phyloP scores from a whole-genome alignment of 495 filamentous ascomycete genomes.

The Hypoxylon cercidicola region DNA sequence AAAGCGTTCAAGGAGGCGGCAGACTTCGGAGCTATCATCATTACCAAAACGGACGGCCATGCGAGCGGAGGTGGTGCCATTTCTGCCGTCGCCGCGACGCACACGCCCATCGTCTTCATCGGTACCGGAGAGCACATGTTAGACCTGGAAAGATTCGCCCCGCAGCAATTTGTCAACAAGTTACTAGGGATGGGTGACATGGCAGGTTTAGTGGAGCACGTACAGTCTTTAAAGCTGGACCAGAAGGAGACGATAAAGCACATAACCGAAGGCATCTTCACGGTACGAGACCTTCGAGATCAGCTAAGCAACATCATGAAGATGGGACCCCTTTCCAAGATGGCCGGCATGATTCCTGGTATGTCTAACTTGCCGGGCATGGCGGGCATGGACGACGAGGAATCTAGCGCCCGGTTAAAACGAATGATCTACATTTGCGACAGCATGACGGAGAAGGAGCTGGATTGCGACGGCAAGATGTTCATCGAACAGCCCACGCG shows the following conservation, averaged over 20 bases:
- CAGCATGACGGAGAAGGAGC: conserved; percentile 93
- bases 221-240: conserved; percentile 95
- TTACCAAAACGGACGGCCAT: conserved; percentile 98
- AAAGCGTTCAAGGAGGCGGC: conserved; percentile 98
- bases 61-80: conserved; percentile 96
- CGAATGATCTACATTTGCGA: conserved; percentile 99
- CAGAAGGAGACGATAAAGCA: conserved; percentile 99
- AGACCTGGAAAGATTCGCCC: conserved; percentile 91
- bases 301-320: conserved; percentile 99
- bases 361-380: conserved; percentile 81
- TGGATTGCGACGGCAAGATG: conserved; percentile 93
- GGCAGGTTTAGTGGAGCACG: conserved; percentile 93
- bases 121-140: conserved; percentile 97
- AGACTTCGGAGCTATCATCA: conserved; percentile 98
- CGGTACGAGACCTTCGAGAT: conserved; percentile 91
- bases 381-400: conserved; percentile 95
- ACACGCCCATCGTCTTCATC: conserved; percentile 97
- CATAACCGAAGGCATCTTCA: conserved; percentile 95
- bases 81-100: conserved; percentile 95
- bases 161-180: conserved; percentile 89
- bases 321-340: conserved; percentile 97
- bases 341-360: conserved; percentile 99
- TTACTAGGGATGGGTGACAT: conserved; percentile 98
- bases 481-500: conserved; percentile 93
- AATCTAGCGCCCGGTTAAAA: conserved; percentile 89